These are phyloP conservation scores for Ephemerocybe angulata DNA, from an alignment of 768 basidiomycete species.

Conservation along the genomic window DNA sequence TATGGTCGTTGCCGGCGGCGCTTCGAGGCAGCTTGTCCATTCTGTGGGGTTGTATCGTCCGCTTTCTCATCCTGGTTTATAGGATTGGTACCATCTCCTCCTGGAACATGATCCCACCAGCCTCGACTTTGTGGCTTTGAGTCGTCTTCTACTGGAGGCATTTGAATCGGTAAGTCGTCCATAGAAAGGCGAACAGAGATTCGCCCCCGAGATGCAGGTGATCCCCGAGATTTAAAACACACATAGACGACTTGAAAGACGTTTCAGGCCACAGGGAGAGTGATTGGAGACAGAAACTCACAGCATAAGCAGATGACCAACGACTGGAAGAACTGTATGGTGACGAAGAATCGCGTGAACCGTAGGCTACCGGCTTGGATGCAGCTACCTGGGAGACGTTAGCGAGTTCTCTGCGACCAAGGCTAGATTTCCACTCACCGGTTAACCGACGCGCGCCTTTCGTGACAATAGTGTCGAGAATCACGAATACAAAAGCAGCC, in stretches of 20 bases:
- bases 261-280: background rate
- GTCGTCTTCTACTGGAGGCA: slow-evolving; percentile 23
- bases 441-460: slow-evolving; percentile 42
- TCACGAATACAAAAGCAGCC: slow-evolving; percentile 38
- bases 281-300: slow-evolving; percentile 28
- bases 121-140: slow-evolving; percentile 31
- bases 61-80: background rate
- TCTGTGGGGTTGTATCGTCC: background rate
- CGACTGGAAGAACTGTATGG: slow-evolving; percentile 50
- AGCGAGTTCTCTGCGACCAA: background rate
- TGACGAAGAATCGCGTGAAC: slow-evolving; percentile 40
- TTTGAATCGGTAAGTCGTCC: slow-evolving; percentile 35
- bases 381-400: slow-evolving; percentile 43
- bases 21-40: no score
- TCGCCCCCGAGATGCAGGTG: slow-evolving; percentile 49
- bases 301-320: slow-evolving; percentile 61
- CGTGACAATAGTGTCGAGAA: slow-evolving; percentile 38
- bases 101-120: slow-evolving; percentile 57
- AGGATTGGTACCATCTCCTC: slow-evolving; percentile 8
- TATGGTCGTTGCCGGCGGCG: no score
- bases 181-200: slow-evolving; percentile 49
- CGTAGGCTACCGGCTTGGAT: slow-evolving; percentile 29
- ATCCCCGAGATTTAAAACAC: slow-evolving; percentile 49
- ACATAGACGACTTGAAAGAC: slow-evolving; percentile 46
- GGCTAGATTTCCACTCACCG: slow-evolving; percentile 33